Evolutionary conservation across 306 rosid genomes (phyloP), one percentile per base, ranked within the genome.

Genomic region (Carpinus fangiana): DNA sequence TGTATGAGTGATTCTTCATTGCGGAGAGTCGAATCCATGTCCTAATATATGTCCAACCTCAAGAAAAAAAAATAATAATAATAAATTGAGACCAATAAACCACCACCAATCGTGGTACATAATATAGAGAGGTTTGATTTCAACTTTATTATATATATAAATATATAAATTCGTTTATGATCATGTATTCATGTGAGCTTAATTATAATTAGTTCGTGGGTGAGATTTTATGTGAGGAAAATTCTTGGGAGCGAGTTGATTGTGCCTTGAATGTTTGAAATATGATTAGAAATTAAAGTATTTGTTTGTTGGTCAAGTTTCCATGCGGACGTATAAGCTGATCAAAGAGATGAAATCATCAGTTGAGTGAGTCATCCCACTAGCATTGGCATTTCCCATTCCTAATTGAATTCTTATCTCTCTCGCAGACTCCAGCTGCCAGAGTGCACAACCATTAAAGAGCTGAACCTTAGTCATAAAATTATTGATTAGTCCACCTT

Each of bases 141-240:
- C 51, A 51, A 61, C 47, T 71, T 45, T 7, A 41, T 12, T 38
- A 36, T n/a, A 31, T 31, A 31, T 31, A 31, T 31, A 31, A 1
- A 31, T 31, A 31, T 31, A 23, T 45, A 38, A 65, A 36, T 56
- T 47, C 31, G 47, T n/a, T 73, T 77, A n/a, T 38, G 43, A 38
- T n/a, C n/a, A n/a, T n/a, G n/a, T n/a, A n/a, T n/a, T 38, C 43
- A 38, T 9, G 50, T 70, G 36, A 67, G 23, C 12, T 20, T 23
- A 23, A 23, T 23, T 12, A 38, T 38, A 38, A 38, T 34, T 18
- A 46, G 34, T 2, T 38, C 4, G 20, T 38, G 54, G 78, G 60
- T 38, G 61, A 79, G 61, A 79, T 56, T 46, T 64, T 70, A 43
- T 17, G 7, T 34, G 8, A 36, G 71, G 70, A 70, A 75, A 11